phyloP scores from a whole-genome alignment of 1,139 yeast genomes.

The Protomyces inundatus region DNA sequence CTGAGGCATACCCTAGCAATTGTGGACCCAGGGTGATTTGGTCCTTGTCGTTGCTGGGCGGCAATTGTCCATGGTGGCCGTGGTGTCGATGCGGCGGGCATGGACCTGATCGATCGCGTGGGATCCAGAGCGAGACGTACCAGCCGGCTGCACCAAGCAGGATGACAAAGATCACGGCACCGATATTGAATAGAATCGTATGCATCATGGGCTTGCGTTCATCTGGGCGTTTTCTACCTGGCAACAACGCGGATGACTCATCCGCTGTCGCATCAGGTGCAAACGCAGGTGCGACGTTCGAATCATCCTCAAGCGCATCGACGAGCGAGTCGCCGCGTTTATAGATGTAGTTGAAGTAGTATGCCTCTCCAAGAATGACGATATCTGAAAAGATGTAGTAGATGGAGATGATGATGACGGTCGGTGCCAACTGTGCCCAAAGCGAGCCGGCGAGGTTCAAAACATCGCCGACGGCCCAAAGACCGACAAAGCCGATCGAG shows the following conservation, averaged over 20 bases:
- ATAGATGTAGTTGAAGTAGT: conserved; percentile 43
- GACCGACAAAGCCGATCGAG: conserved; percentile 60
- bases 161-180: conserved; percentile 5
- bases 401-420: conserved; percentile 68
- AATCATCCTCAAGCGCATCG: neutral
- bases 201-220: neutral
- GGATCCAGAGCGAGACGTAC: conserved; percentile 29
- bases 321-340: neutral
- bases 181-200: conserved; percentile 1
- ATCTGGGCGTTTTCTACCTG: neutral
- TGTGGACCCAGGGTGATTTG: conserved; percentile 48
- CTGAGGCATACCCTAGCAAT: conserved; percentile 65
- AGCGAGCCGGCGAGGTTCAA: conserved; percentile 63
- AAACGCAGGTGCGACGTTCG: neutral
- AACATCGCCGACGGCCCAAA: conserved; percentile 72
- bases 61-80: neutral
- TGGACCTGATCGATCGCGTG: neutral
- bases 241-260: neutral
- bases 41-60: conserved; percentile 3
- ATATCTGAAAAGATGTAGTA: conserved; percentile 87
- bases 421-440: conserved; percentile 68
- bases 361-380: conserved; percentile 56
- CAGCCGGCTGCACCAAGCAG: conserved; percentile 11
- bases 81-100: neutral
- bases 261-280: neutral